Percentiles rank a stretch among this genome's conserved stretches.
These are phyloP conservation scores for Alternaria gaisen DNA, from an alignment of 2,329 filamentous ascomycete genomes.

Conservation along the genomic window DNA sequence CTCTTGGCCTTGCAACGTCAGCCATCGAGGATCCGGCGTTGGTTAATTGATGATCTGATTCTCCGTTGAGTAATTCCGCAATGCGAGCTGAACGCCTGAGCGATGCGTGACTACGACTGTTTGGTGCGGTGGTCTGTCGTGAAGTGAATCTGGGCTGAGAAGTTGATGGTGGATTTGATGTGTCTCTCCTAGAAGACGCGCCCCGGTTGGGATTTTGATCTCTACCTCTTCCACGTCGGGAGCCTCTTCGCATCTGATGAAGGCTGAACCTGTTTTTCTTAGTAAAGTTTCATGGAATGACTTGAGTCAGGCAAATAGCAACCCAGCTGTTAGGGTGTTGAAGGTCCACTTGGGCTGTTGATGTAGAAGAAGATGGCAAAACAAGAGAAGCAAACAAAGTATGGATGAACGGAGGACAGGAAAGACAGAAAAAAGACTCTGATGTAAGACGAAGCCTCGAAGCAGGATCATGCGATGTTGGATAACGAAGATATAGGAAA, in stretches of 20 bases:
- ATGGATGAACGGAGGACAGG: slow-evolving; percentile 9
- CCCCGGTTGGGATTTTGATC: slow-evolving; percentile 40
- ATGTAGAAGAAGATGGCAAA: background rate
- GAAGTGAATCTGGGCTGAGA: slow-evolving; percentile 21
- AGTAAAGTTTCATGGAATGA: slow-evolving; percentile 34
- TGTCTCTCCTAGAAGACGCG: slow-evolving; percentile 36
- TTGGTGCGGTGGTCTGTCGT: slow-evolving; percentile 27
- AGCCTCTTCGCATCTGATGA: slow-evolving; percentile 50
- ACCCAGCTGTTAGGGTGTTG: slow-evolving; percentile 34
- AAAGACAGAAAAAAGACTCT: slow-evolving; percentile 13
- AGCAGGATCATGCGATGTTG: slow-evolving; percentile 17
- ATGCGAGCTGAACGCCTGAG: slow-evolving; percentile 46
- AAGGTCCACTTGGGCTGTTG: slow-evolving; percentile 19
- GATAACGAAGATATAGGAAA: slow-evolving; percentile 38
- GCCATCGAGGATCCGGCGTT: slow-evolving; percentile 42
- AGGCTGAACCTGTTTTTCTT: slow-evolving; percentile 43
- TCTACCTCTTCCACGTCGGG: slow-evolving; percentile 48
- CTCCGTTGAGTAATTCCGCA: slow-evolving; percentile 41
- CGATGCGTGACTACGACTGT: slow-evolving; percentile 30
- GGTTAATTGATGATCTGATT: slow-evolving; percentile 27
- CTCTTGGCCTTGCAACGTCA: slow-evolving; percentile 49
- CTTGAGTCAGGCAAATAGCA: slow-evolving; percentile 31
- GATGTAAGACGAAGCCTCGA: slow-evolving; percentile 31
- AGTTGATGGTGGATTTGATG: slow-evolving; percentile 30
- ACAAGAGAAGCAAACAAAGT: slow-evolving; percentile 6